Percentiles rank a stretch among this genome's conserved stretches.
Conservation (phyloP, 2,329 filamentous ascomycete genomes). For the Colletotrichum echinochloae region DNA sequence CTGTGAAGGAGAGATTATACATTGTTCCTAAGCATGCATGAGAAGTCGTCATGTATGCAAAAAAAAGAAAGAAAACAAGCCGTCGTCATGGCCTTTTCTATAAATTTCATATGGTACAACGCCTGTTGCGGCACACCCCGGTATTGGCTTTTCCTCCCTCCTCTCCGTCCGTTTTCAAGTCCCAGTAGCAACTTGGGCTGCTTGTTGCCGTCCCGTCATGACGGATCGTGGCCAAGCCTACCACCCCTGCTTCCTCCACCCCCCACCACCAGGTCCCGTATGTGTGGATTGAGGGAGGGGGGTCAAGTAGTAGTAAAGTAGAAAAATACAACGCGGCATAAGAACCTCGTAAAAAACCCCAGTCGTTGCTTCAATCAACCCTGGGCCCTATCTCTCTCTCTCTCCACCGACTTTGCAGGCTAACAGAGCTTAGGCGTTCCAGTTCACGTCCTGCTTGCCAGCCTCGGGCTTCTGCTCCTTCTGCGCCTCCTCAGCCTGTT, state of each 20-base stretch:
- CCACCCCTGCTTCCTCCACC: conserved; percentile 1
- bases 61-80: background rate
- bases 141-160: background rate
- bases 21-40: conserved; percentile 2
- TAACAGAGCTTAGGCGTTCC: conserved; percentile 24
- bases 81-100: background rate
- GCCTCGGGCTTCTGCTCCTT: conserved; percentile 34
- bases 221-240: background rate
- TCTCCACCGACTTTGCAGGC: background rate
- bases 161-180: background rate
- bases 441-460: conserved; percentile 38
- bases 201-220: background rate
- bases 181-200: background rate
- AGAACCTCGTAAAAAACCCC: background rate
- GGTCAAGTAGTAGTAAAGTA: background rate
- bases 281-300: background rate
- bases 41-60: background rate
- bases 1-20: conserved; percentile 1
- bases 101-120: conserved; percentile 10
- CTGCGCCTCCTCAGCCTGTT: conserved; percentile 31
- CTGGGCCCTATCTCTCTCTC: background rate
- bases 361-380: background rate
- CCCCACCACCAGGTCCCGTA: background rate
- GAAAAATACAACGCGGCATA: conserved; percentile 1
- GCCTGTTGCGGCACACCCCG: background rate